These are phyloP conservation scores for Exophiala aquamarina DNA, from an alignment of 2,329 filamentous ascomycete genomes.

Conservation along the genomic window DNA sequence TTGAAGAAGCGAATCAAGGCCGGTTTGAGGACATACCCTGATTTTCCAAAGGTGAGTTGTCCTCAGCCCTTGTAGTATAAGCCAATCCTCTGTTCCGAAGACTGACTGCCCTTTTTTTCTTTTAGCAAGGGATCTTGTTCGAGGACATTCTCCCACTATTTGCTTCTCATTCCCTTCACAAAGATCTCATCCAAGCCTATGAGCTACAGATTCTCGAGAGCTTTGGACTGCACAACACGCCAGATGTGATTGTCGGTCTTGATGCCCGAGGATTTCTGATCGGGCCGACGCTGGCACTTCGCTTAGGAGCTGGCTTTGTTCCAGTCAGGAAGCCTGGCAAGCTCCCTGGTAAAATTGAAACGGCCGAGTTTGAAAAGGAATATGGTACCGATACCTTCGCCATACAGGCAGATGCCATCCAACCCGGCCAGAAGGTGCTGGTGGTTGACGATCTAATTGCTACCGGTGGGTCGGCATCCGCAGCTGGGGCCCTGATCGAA, in stretches of 20 bases:
- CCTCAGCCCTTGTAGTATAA: too few relatives aligned
- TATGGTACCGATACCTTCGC: slow-evolving; percentile 95
- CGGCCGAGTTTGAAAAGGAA: slow-evolving; percentile 88
- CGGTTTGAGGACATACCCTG: slow-evolving; percentile 23
- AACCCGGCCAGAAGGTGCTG: slow-evolving; percentile 82
- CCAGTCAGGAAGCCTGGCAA: slow-evolving; percentile 95
- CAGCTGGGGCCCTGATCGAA: slow-evolving; percentile 81
- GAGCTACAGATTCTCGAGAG: slow-evolving; percentile 74
- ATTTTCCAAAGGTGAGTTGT: slow-evolving; percentile 24
- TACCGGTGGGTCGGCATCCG: slow-evolving; percentile 88
- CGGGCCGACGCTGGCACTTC: slow-evolving; percentile 82
- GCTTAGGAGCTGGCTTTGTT: slow-evolving; percentile 81
- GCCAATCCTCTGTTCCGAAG: too few relatives aligned
- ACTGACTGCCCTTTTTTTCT: slow-evolving; percentile 8
- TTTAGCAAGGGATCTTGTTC: slow-evolving; percentile 70
- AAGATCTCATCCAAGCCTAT: slow-evolving; percentile 76
- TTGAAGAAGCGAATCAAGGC: slow-evolving; percentile 19
- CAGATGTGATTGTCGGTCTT: slow-evolving; percentile 89
- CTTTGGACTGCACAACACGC: slow-evolving; percentile 60
- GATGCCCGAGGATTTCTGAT: slow-evolving; percentile 96
- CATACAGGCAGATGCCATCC: slow-evolving; percentile 85
- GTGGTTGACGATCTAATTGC: slow-evolving; percentile 98
- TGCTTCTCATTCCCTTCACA: slow-evolving; percentile 71
- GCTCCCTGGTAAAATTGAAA: slow-evolving; percentile 84
- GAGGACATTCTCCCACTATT: slow-evolving; percentile 98